Evolutionary conservation across 106 monocot species (phyloP), one percentile per base, ranked within the genome.

Genomic region (Allium sativum): DNA sequence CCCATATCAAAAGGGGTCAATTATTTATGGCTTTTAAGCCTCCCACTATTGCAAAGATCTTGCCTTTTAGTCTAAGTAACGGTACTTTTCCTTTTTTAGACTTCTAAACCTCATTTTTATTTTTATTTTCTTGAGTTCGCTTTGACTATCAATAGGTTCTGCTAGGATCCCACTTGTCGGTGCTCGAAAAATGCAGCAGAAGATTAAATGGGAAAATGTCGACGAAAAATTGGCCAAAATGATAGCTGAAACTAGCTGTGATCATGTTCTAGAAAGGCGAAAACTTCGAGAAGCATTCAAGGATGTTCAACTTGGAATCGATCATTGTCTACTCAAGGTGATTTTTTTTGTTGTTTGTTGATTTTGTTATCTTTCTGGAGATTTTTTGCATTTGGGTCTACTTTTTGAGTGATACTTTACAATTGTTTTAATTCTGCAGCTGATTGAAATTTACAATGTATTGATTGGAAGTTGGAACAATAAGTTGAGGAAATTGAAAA

Each of bases 241-340:
- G 83, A 83, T 81, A 7, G 12, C 75, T 17, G 65, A 70, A 52
- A 72, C 81, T 14, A 83, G 83, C 17, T 76, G 90, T 21, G 90
- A 95, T 59, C 70, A 87, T 42, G 90, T 79, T 0, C 10, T 61
- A 7, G 93, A 93, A 68, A 70, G 93, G 62, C 74, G 93, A 40
- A 66, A 77, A 48, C 66, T 89, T 18, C 77, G 93, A 31, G 84
- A 89, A 42, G 87, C 84, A 10, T 95, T 95, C 64, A 90, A 81
- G 71, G 84, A 87, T 10, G 70, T 84, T 7, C 95, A 95, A 63
- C 84, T 95, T 14, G 65, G 73, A 16, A 87, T 95, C 52, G 90
- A 90, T 58, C 95, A 95, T 58, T 90, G 84, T 73, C 73, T 95
- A 63, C 84, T 95, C 62, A 87, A 79, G 84, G 95, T 94, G 14